Percentiles rank a stretch among this genome's conserved stretches.
phyloP scores from a whole-genome alignment of 2,329 filamentous ascomycete species.

The Colletotrichum camelliae region DNA sequence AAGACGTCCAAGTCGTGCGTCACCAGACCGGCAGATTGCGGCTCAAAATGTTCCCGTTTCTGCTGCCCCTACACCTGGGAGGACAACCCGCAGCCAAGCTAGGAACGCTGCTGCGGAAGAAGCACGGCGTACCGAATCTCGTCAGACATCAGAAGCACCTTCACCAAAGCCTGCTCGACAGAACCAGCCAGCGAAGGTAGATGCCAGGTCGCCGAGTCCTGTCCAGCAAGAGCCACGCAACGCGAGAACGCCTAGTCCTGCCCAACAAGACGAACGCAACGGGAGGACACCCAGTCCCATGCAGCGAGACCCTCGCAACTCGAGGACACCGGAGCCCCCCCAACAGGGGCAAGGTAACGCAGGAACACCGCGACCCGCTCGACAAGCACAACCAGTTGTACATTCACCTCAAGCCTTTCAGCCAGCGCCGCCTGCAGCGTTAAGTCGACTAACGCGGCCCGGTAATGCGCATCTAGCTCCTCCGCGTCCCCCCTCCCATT shows the following conservation, averaged over 20 bases:
- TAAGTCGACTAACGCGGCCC: background rate
- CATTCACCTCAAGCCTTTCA: background rate
- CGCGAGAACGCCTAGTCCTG: background rate
- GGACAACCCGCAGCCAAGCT: background rate
- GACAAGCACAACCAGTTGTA: background rate
- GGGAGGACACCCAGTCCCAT: background rate
- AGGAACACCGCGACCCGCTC: background rate
- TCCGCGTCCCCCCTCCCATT: background rate
- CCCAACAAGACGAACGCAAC: background rate
- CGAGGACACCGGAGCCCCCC: background rate
- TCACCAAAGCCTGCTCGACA: background rate
- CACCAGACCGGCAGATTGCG: background rate
- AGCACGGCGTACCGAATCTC: background rate
- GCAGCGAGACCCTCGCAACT: background rate
- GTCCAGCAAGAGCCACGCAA: background rate
- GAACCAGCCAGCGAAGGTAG: background rate
- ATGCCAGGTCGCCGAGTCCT: background rate
- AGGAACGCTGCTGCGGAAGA: background rate
- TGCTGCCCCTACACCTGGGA: background rate
- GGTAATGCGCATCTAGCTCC: background rate
- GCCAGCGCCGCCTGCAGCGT: background rate
- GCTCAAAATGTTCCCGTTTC: background rate
- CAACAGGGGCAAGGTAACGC: background rate
- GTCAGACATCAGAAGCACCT: background rate
- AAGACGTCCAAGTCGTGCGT: background rate